Evolutionary conservation across 768 basidiomycete genomes (phyloP).

Genomic region (Mycena olivaceomarginata): DNA sequence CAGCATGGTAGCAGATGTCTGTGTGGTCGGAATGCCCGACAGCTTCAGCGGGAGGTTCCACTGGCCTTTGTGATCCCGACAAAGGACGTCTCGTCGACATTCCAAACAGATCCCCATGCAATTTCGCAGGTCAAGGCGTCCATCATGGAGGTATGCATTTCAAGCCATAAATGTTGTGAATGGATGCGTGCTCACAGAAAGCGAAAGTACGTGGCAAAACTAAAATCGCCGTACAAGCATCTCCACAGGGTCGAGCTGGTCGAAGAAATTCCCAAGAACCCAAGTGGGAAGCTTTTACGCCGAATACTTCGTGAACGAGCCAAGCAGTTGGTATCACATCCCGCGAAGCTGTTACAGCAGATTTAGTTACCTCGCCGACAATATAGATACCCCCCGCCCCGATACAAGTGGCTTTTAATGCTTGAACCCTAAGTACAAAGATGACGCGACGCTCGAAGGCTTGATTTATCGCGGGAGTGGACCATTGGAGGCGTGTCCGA

Average conservation of each 20-base stretch:
- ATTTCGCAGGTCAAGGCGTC: slow-evolving; percentile 24
- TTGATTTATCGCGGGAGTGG: no score
- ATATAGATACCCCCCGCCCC: no score
- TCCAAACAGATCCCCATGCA: slow-evolving; percentile 29
- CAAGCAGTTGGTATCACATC: not conserved
- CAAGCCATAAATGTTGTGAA: not conserved
- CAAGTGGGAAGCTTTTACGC: slow-evolving; percentile 26
- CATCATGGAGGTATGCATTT: slow-evolving; percentile 20
- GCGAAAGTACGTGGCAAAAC: slow-evolving; percentile 26
- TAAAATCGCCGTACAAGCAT: slow-evolving; percentile 24
- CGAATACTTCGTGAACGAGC: slow-evolving; percentile 24
- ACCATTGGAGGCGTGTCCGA: no score
- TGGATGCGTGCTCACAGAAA: slow-evolving; percentile 6
- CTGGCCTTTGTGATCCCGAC: slow-evolving; percentile 70
- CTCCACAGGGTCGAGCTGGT: slow-evolving; percentile 17
- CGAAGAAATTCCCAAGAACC: slow-evolving; percentile 25
- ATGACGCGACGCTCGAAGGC: no score
- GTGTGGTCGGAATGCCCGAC: slow-evolving; percentile 69
- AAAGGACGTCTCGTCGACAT: slow-evolving; percentile 52
- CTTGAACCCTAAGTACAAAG: no score
- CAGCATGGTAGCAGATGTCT: slow-evolving; percentile 61
- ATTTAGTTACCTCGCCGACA: no score
- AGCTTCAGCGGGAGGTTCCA: slow-evolving; percentile 74
- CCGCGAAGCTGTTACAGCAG: slow-evolving; percentile 8
- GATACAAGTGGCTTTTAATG: no score